Evolutionary conservation across 75 land plant genomes (phyloP).

Genomic region (Pinus albicaulis): DNA sequence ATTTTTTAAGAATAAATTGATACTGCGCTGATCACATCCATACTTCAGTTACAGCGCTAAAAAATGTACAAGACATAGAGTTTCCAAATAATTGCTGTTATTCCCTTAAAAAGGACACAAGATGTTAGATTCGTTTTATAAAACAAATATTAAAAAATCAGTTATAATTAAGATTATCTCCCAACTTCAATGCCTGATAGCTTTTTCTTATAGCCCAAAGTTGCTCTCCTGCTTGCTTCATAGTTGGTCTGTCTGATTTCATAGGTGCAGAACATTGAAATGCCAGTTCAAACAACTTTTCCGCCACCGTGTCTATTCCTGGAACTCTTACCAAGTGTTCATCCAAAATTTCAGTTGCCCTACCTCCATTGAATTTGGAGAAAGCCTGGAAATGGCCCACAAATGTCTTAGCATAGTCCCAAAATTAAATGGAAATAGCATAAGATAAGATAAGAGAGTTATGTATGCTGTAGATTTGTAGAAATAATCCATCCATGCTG

Average conservation of each 20-base stretch:
- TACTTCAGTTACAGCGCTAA: neutral
- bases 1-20: neutral
- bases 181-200: constrained; percentile 29
- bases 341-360: constrained; percentile 49
- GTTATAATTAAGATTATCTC: neutral
- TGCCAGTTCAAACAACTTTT: constrained; percentile 58
- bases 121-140: neutral
- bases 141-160: neutral
- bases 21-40: neutral
- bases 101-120: neutral
- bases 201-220: constrained; percentile 78
- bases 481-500: constrained; percentile 6
- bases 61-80: neutral
- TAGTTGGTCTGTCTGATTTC: constrained; percentile 67
- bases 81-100: neutral
- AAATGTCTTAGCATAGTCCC: neutral
- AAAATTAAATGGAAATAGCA: neutral
- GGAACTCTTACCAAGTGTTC: constrained; percentile 39
- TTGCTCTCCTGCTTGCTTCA: constrained; percentile 69
- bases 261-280: constrained; percentile 79
- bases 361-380: constrained; percentile 61
- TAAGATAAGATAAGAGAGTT: neutral
- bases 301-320: constrained; percentile 12
- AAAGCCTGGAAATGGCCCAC: constrained; percentile 63
- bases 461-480: no score